Evolutionary conservation across 495 filamentous ascomycete species (phyloP), one percentile per base, ranked within the genome.

Genomic region (Daldinia vernicosa): DNA sequence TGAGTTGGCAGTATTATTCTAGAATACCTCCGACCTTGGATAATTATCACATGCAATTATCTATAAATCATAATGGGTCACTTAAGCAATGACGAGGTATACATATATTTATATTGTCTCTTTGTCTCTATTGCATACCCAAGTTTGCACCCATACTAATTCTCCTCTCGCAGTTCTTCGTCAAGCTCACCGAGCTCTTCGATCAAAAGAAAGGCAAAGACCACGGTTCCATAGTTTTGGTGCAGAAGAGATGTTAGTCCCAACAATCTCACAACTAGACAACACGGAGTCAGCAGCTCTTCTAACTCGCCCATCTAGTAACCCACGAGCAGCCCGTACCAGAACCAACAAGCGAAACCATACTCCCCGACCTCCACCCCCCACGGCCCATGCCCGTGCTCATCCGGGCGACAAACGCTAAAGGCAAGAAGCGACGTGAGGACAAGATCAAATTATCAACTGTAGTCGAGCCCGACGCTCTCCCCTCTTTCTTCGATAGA

Each of bases 361-460:
- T 82, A 17, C 83, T 88, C 69, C 79, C 85, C 55, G 86, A 89
- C 69, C 80, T 87, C 12, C 74, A 87, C 78, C 80, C 87, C 0
- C 75, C 82, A 19, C 65, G 62, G 9, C 89, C 92, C 4, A 73
- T 89, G 3, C 89, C 94, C 4, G 79, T 98, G 43, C 81, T 99
- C 35, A 89, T 99, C 71, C 91, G 93, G 53, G 96, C 94, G 8
- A 91, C 91, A 11, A 90, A 97, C 76, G 91, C 89, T 67, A 90
- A 91, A 74, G 84, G 82, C 15, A 87, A 87, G 69, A 75, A 80
- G 5, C 74, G 80, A 8, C 78, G 79, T 47, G 53, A 69, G 47
- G 70, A 80, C 1, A 97, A 92, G 79, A 81, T 92, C 68, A 97
- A 97, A 79, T 73, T 98, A 30, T 92, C 91, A 1, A 98, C 96